Percentiles rank a stretch among this genome's conserved stretches.
Conservation (phyloP, 2,329 filamentous ascomycete species). For the Eutypella sp. region DNA sequence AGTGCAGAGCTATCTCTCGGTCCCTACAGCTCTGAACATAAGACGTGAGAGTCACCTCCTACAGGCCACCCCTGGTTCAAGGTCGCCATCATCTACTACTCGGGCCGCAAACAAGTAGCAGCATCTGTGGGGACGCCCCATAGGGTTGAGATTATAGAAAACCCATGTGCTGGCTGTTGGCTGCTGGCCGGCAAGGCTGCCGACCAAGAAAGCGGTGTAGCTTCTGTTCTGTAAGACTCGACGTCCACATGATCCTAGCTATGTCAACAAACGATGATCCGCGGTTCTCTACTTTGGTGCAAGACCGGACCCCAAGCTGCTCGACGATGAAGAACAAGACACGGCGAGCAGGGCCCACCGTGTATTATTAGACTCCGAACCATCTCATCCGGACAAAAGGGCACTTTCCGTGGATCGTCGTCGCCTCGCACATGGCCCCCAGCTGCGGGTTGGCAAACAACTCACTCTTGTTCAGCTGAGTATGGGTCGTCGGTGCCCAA, state of each 20-base stretch:
- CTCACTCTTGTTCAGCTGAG: too few species aligned
- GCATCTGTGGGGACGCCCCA: not conserved
- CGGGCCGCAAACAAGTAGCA: not conserved
- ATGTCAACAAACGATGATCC: not conserved
- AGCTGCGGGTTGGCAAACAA: too few species aligned
- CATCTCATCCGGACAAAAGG: not conserved
- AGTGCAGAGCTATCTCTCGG: not conserved
- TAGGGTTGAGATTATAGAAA: not conserved
- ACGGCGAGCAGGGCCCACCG: not conserved
- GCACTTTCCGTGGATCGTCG: too few species aligned
- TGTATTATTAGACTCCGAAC: not conserved
- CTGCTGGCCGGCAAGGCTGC: too few species aligned
- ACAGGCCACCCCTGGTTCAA: not conserved
- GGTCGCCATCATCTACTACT: not conserved
- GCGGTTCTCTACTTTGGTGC: not conserved
- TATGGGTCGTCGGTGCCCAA: too few species aligned
- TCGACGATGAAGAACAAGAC: not conserved
- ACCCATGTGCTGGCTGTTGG: too few species aligned
- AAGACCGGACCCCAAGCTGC: not conserved
- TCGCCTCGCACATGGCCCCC: too few species aligned
- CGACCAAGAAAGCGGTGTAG: too few species aligned
- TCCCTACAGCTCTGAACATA: not conserved
- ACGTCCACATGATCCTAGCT: too few species aligned
- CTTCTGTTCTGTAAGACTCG: too few species aligned
- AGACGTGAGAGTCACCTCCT: not conserved